Evolutionary conservation across 805 yeast genomes (phyloP).

Genomic region (Sugiyamaella smithiae): DNA sequence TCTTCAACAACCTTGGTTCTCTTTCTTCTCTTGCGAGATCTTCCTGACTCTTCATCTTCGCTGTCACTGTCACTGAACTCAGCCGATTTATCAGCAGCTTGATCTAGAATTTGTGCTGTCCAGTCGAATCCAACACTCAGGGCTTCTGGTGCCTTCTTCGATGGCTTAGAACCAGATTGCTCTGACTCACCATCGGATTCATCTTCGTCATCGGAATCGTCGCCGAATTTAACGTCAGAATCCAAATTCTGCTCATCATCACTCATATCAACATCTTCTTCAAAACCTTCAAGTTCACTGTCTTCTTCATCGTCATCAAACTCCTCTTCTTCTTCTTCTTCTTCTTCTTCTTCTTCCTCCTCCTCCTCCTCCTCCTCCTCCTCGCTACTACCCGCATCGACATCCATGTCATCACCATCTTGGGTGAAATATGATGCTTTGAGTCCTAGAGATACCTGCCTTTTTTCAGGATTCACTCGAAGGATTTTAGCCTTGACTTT

Average conservation of each 20-base stretch:
- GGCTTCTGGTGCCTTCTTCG: conserved; percentile 43
- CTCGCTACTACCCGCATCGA: conserved; percentile 25
- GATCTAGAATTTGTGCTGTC: conserved; percentile 88
- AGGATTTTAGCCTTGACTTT: conserved; percentile 82
- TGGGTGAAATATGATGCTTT: conserved; percentile 81
- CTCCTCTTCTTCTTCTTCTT: conserved; percentile 28
- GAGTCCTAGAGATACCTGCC: conserved; percentile 84
- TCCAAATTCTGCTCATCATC: conserved; percentile 33
- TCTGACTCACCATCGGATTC: conserved; percentile 34
- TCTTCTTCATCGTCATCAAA: conserved; percentile 32
- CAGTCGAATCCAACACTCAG: conserved; percentile 89
- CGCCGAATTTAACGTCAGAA: conserved; percentile 33
- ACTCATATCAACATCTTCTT: conserved; percentile 29
- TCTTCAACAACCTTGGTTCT: conserved; percentile 62
- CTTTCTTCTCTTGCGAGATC: conserved; percentile 33
- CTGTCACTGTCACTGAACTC: neutral
- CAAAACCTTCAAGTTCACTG: conserved; percentile 31
- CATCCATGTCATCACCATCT: conserved; percentile 37
- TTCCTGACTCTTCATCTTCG: conserved; percentile 45
- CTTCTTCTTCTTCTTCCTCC: conserved; percentile 24
- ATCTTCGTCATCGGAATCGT: conserved; percentile 35
- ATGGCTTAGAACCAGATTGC: conserved; percentile 32
- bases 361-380: conserved; percentile 37
- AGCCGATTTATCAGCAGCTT: conserved; percentile 38
- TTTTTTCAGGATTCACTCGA: conserved; percentile 58